A percentile compares a stretch with the other conserved stretches of the same genome.
Evolutionary conservation across 306 rosid genomes (phyloP).

Genomic region (Vigna mungo): DNA sequence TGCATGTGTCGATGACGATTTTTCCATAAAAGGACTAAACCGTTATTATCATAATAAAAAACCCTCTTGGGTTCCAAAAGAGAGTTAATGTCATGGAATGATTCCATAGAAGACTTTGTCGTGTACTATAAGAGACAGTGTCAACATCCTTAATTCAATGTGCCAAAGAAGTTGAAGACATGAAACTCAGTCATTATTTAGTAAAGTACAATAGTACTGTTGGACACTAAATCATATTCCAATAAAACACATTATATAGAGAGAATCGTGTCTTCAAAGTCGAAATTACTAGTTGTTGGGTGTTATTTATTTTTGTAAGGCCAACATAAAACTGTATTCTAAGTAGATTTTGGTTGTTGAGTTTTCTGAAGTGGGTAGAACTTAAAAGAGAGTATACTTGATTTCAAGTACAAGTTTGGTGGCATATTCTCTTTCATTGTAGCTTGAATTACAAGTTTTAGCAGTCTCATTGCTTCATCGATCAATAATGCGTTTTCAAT

Average conservation of each 20-base stretch:
- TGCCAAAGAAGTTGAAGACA: not conserved
- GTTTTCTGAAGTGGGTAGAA: constrained; percentile 28
- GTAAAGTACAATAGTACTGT: constrained; percentile 4
- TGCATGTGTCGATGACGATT: not conserved
- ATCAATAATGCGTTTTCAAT: constrained; percentile 16
- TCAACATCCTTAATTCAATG: constrained; percentile 29
- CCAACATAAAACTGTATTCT: constrained; percentile 1
- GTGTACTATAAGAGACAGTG: not conserved
- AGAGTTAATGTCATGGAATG: not conserved
- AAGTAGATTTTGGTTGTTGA: constrained; percentile 39
- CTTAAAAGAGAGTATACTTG: constrained; percentile 26
- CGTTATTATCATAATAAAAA: not conserved
- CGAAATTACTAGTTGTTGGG: constrained; percentile 45
- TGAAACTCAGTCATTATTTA: constrained; percentile 25
- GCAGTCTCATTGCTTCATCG: constrained; percentile 30
- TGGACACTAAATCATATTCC: not conserved
- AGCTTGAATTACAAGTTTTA: constrained; percentile 47
- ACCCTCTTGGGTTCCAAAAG: constrained; percentile 38
- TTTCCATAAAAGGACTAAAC: constrained; percentile 16
- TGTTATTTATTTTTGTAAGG: constrained; percentile 34
- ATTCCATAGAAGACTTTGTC: not conserved
- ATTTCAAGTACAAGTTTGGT: constrained; percentile 35
- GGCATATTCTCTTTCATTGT: constrained; percentile 43
- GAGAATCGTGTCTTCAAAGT: constrained; percentile 49
- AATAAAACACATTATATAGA: not conserved